Evolutionary conservation across 1,284 basidiomycete genomes (phyloP), one percentile per base, ranked within the genome.

Genomic region (Marasmius fiardii): DNA sequence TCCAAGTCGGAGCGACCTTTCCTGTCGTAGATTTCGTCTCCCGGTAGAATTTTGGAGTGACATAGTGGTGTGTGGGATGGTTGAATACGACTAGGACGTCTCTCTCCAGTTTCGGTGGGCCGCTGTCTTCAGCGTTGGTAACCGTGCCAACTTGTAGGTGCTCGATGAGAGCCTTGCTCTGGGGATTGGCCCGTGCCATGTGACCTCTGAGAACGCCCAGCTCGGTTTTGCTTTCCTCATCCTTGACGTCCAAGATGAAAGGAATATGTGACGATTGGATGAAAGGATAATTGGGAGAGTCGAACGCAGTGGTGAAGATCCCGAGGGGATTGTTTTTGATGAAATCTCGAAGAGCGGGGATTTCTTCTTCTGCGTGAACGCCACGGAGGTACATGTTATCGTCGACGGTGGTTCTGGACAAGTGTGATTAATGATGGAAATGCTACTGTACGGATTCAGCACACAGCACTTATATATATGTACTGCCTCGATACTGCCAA

Each of bases 191-290:
- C 18, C 64, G 63, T 2, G 65, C 65, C 51, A 68, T 64, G 45
- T 67, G 67, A 7, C 65, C 67, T 28, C 64, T 58, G 61, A 71
- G 48, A 57, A 24, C 54, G 1, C 66, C 66, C 0, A 66, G 60
- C 16, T 62, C 57, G 3, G 52, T 53, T 2, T 53, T 48, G 47
- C 52, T 54, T 20, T 51, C 20, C 24, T 63, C 53, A n/a, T 63
- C 61, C 2, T 60, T 43, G 0, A 62, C 23, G 41, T 75, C 71
- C 35, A 78, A 64, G 16, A 76, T 58, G 59, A 68, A 78, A 2
- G 76, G 76, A 53, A 76, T 68, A 59, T 78, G 75, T 8, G 68
- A 68, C 21, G 70, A 68, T 56, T 77, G 74, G 23, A 78, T 54
- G 18, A 69, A 66, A 0, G 71, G 58, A 21, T 60, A 41, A 1